phyloP scores from a whole-genome alignment of 768 basidiomycete genomes.

The button mushroom (Agaricus bisporus) region DNA sequence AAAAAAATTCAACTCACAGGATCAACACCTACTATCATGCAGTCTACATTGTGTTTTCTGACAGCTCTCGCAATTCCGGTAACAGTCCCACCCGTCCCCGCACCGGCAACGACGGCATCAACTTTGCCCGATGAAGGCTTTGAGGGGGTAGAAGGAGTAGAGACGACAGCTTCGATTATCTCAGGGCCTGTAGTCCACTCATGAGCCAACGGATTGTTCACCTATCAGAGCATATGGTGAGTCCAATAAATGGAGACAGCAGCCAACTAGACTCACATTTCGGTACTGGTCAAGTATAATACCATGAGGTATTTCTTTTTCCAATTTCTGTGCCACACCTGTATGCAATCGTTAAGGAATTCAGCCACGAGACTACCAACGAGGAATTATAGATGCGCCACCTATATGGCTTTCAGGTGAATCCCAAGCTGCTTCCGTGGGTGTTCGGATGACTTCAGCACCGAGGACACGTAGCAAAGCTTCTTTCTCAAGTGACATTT shows the following conservation, averaged over 20 bases:
- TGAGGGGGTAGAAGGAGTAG: constrained; percentile 52
- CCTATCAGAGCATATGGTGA: constrained; percentile 27
- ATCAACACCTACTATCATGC: constrained; percentile 81
- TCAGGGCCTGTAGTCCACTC: constrained; percentile 89
- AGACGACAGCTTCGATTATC: constrained; percentile 73
- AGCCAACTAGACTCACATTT: constrained; percentile 42
- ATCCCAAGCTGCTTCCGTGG: constrained; percentile 84
- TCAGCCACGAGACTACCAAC: constrained; percentile 64
- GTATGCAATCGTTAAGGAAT: constrained; percentile 67
- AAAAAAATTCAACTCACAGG: constrained; percentile 49
- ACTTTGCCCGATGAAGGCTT: constrained; percentile 68
- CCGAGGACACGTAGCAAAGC: constrained; percentile 87
- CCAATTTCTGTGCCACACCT: constrained; percentile 82
- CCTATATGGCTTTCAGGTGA: constrained; percentile 90
- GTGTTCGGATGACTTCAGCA: constrained; percentile 92
- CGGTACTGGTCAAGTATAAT: constrained; percentile 93
- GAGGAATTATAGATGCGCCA: constrained; percentile 36
- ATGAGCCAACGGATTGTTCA: constrained; percentile 87
- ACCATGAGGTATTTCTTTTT: constrained; percentile 72
- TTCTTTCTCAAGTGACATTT: constrained; percentile 95
- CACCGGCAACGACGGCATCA: constrained; percentile 76
- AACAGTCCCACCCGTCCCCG: constrained; percentile 94
- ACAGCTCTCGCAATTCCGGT: constrained; percentile 81
- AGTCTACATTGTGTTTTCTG: constrained; percentile 74
- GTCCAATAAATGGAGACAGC: constrained; percentile 1